A percentile compares a stretch with the other conserved stretches of the same genome.
phyloP scores from a whole-genome alignment of 1,284 basidiomycete genomes.

The Ustilago xerochloae region DNA sequence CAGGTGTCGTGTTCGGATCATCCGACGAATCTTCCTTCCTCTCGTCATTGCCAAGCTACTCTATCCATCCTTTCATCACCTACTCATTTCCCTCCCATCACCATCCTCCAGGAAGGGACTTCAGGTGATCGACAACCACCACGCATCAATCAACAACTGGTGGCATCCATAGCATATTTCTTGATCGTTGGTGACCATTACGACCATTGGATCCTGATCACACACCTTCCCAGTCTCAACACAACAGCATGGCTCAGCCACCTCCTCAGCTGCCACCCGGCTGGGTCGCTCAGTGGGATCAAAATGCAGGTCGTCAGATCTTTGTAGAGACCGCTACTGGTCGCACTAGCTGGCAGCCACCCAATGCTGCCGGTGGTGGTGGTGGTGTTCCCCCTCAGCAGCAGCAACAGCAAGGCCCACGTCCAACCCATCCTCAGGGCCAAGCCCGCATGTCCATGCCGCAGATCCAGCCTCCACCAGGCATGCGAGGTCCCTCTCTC shows the following conservation, averaged over 20 bases:
- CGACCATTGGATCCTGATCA: too few relatives aligned
- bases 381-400: conserved; percentile 15
- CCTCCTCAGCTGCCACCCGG: conserved; percentile 77
- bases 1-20: conserved; percentile 26
- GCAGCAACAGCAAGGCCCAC: conserved; percentile 44
- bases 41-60: too few relatives aligned
- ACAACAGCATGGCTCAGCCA: conserved; percentile 36
- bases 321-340: conserved; percentile 74
- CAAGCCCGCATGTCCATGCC: conserved; percentile 67
- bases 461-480: conserved; percentile 56
- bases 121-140: too few relatives aligned
- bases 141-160: too few relatives aligned
- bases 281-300: conserved; percentile 91
- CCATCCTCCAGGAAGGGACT: too few relatives aligned
- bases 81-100: background rate
- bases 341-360: conserved; percentile 68
- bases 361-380: conserved; percentile 28
- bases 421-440: conserved; percentile 64
- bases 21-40: background rate
- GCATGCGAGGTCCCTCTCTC: conserved; percentile 50
- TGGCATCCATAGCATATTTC: too few relatives aligned
- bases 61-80: background rate
- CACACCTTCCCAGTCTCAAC: background rate
- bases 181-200: too few relatives aligned
- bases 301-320: conserved; percentile 81